A percentile compares a stretch with the other conserved stretches of the same genome.
phyloP scores from a whole-genome alignment of 2,329 filamentous ascomycete genomes.

The Ciborinia camelliae region DNA sequence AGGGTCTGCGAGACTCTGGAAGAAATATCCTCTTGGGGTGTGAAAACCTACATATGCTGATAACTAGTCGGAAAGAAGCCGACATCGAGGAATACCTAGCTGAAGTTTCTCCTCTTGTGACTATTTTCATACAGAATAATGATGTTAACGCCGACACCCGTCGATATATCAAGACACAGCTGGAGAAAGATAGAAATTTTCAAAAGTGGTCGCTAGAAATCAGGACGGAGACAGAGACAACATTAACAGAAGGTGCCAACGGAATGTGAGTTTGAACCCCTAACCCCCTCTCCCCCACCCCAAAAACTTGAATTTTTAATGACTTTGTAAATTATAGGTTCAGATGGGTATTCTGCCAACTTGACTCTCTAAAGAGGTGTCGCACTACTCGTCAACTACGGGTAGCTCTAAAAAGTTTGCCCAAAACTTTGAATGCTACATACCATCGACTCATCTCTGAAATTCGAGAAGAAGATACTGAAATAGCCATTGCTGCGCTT shows the following conservation, averaged over 20 bases:
- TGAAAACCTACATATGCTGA: not conserved
- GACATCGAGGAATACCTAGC: not conserved
- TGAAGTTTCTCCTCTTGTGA: not conserved
- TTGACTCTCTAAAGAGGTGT: not conserved
- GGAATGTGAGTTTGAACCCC: conserved; percentile 7
- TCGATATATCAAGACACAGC: not conserved
- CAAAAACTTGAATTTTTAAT: no score
- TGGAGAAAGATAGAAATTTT: not conserved
- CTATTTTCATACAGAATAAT: not conserved
- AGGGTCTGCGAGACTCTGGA: not conserved
- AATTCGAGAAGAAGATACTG: not conserved
- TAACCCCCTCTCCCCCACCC: no score
- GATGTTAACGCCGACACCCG: not conserved
- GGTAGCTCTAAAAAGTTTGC: not conserved
- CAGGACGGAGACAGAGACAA: not conserved
- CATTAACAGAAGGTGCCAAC: not conserved
- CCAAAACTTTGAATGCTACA: not conserved
- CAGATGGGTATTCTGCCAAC: conserved; percentile 3
- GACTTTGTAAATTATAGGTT: not conserved
- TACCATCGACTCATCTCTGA: not conserved
- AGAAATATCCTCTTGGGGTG: not conserved
- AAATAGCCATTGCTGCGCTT: not conserved
- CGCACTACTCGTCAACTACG: conserved; percentile 1
- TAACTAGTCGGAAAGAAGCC: conserved; percentile 3
- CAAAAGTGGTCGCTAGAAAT: not conserved